Base-by-base conservation (phyloP, 768 basidiomycete genomes). In the Omphalotus guepiniiformis region DNA sequence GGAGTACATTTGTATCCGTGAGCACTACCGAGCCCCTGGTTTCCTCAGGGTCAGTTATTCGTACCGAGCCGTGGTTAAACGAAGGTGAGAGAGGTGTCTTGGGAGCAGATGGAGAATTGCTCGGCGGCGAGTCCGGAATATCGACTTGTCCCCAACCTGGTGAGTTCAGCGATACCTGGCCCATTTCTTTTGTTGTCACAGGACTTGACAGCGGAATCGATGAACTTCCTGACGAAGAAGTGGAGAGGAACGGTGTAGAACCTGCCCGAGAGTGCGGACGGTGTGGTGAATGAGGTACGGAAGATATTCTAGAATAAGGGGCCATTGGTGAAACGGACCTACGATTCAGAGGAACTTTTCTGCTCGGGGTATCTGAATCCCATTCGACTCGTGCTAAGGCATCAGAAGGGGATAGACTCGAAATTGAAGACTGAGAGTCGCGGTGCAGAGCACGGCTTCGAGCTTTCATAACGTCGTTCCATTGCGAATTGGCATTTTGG, bases 281-380 rank as follows among this genome's bases (percentile, higher is more conserved):
- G n/a, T 67, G 66, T 30, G 68, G 68, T 61, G 62, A 56, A 48
- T 55, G 64, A 12, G 44, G 32, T 15, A 46, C 28, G 15, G 44
- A 47, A 39, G 21, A 21, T 5, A 38, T 47, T 47, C 73, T 70
- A 49, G 71, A 78, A 12, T 63, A 66, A 26, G 79, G 71, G 15
- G 85, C 84, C 81, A 87, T 83, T 3, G 87, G 85, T 3, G 87
- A 88, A 4, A 86, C 62, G 11, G 82, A 79, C 52, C 75, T 75
- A 26, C 86, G 78, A 58, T 85, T 83, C 41, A 89, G 57, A 21
- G 78, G 76, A 12, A 90, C 73, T 39, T 72, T 64, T 41, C 85
- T 74, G 58, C 87, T 85, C 35, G 52, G 58, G 15, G 67, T 63
- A 48, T 87, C 85, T 3, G 82, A 82, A 36, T 83, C 83, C 55